phyloP scores from a whole-genome alignment of 2,329 filamentous ascomycete species.

The Huntiella abstrusa region DNA sequence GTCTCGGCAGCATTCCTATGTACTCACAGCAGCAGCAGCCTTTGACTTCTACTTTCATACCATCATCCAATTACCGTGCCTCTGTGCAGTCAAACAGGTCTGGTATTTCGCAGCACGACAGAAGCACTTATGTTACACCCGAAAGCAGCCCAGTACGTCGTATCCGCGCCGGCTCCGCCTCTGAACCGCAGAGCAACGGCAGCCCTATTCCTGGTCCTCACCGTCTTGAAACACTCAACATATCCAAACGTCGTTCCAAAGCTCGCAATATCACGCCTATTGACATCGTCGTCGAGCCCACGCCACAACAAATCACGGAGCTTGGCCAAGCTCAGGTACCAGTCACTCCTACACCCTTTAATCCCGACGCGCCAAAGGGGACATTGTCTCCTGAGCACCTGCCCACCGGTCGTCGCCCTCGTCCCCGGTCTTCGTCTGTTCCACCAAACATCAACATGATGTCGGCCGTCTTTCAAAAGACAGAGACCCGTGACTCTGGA shows the following conservation, averaged over 20 bases:
- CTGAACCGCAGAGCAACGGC: neutral
- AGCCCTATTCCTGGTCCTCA: neutral
- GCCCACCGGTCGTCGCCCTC: constrained; percentile 5
- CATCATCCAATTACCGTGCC: too few relatives aligned
- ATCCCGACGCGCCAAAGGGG: neutral
- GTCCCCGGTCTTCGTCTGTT: constrained; percentile 17
- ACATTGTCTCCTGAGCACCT: constrained; percentile 2
- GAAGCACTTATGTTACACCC: neutral
- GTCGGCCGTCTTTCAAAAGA: constrained; percentile 7
- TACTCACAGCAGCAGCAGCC: neutral
- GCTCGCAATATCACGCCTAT: constrained; percentile 9
- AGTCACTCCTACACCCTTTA: neutral
- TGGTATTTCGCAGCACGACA: neutral
- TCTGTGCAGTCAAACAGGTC: neutral
- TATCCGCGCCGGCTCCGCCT: neutral
- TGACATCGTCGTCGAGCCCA: constrained; percentile 4
- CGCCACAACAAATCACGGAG: constrained; percentile 5
- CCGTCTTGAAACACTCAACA: neutral
- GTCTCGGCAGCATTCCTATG: neutral
- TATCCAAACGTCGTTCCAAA: constrained; percentile 5
- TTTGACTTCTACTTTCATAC: neutral
- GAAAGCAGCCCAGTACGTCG: neutral
- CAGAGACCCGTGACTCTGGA: constrained; percentile 31
- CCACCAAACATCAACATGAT: constrained; percentile 17
- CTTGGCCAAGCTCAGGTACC: constrained; percentile 5